A percentile compares a stretch with the other conserved stretches of the same genome.
Evolutionary conservation across 371 early-diverging fungal genomes (phyloP).

Genomic region (Chytridium lagenaria): DNA sequence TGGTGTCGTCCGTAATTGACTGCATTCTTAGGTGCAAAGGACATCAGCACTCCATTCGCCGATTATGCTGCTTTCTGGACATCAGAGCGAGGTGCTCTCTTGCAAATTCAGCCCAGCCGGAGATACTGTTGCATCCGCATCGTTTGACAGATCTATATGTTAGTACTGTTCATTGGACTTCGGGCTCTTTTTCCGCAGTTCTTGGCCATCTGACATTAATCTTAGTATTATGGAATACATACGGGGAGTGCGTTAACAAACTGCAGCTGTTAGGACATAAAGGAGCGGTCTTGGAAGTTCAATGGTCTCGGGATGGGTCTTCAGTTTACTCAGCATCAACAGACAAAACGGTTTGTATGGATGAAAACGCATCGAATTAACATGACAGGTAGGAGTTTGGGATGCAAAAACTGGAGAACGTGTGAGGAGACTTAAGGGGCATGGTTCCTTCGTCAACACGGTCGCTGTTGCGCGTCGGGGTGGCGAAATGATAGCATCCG

Average conservation of each 20-base stretch:
- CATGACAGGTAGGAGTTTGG: slow-evolving; percentile 81
- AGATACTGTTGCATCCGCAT: slow-evolving; percentile 82
- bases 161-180: slow-evolving; percentile 46
- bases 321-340: slow-evolving; percentile 75
- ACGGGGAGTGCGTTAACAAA: slow-evolving; percentile 88
- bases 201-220: neutral
- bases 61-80: slow-evolving; percentile 86
- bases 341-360: slow-evolving; percentile 40
- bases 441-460: slow-evolving; percentile 77
- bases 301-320: slow-evolving; percentile 86
- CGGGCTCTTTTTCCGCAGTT: no score
- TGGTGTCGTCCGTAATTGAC: neutral
- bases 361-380: neutral
- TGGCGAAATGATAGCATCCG: slow-evolving; percentile 60
- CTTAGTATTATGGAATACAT: slow-evolving; percentile 90
- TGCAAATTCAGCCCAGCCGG: slow-evolving; percentile 88
- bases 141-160: slow-evolving; percentile 84
- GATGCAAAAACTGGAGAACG: slow-evolving; percentile 79
- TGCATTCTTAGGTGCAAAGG: slow-evolving; percentile 69
- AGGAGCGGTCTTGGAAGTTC: slow-evolving; percentile 84
- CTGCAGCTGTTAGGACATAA: slow-evolving; percentile 84
- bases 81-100: slow-evolving; percentile 84
- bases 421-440: slow-evolving; percentile 75
- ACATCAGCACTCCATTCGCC: slow-evolving; percentile 88
- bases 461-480: slow-evolving; percentile 68